A percentile compares a stretch with the other conserved stretches of the same genome.
phyloP scores from a whole-genome alignment of 768 basidiomycete genomes.

The Agrocybe praecox region DNA sequence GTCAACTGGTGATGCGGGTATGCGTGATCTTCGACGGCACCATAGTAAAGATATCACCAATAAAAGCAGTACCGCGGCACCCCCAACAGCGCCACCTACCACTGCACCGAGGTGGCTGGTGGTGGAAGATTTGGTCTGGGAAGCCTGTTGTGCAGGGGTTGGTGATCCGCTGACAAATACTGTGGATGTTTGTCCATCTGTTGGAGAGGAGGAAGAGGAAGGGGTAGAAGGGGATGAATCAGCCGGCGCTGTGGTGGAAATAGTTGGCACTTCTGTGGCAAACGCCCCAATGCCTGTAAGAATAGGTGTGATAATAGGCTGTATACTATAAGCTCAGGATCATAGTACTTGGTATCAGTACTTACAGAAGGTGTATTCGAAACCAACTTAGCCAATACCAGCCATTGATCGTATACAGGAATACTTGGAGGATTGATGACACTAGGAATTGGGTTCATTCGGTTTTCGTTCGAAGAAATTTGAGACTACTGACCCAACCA shows the following conservation, averaged over 20 bases:
- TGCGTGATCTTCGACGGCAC: not conserved
- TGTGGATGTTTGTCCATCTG: not conserved
- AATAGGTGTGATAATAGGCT: slow-evolving; percentile 26
- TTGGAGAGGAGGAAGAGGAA: not conserved
- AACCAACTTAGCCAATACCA: slow-evolving; percentile 29
- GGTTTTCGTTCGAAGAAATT: not conserved
- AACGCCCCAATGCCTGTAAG: slow-evolving; percentile 35
- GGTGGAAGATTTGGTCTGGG: not conserved
- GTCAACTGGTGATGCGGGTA: not conserved
- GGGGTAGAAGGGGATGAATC: not conserved
- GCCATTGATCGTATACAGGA: slow-evolving; percentile 22
- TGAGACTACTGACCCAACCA: slow-evolving; percentile 38
- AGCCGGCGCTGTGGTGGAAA: not conserved
- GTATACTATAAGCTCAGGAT: not conserved
- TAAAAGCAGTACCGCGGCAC: slow-evolving; percentile 7
- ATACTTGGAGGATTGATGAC: slow-evolving; percentile 37
- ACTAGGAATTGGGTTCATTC: slow-evolving; percentile 17
- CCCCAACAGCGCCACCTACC: slow-evolving; percentile 11
- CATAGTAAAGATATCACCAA: slow-evolving; percentile 4
- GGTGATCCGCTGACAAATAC: slow-evolving; percentile 3
- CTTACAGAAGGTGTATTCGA: slow-evolving; percentile 26
- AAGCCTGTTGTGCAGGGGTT: not conserved
- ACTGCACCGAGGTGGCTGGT: slow-evolving; percentile 13
- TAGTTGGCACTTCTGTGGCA: slow-evolving; percentile 26
- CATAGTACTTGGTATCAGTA: not conserved